A percentile compares a stretch with the other conserved stretches of the same genome.
Conservation (phyloP, 495 filamentous ascomycete species). For the Rostrohypoxylon terebratum region DNA sequence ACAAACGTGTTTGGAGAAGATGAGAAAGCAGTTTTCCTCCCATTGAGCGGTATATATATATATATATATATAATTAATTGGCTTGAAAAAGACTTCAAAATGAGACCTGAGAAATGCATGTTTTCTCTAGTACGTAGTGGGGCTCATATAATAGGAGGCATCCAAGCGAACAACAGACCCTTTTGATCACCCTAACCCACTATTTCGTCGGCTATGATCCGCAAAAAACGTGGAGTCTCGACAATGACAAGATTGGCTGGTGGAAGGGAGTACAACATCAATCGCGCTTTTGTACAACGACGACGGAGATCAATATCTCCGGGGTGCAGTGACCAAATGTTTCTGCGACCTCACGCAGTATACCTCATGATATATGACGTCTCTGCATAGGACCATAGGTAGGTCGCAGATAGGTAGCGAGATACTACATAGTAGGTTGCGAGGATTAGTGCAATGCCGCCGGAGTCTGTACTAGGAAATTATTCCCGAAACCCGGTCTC, state of each 20-base stretch:
- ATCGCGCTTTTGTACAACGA: background rate
- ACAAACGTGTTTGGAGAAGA: too few species aligned
- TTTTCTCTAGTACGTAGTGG: background rate
- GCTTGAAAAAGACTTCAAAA: background rate
- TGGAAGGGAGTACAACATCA: background rate
- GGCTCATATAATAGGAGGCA: background rate
- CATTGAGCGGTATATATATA: background rate
- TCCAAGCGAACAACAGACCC: background rate
- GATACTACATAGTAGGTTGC: background rate
- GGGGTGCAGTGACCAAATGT: background rate
- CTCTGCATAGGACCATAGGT: background rate
- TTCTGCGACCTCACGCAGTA: background rate
- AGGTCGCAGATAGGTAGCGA: too few species aligned
- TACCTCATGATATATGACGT: background rate
- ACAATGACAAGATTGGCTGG: background rate
- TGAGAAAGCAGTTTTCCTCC: too few species aligned
- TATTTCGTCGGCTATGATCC: background rate
- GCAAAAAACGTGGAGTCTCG: constrained; percentile 1
- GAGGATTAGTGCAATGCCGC: background rate
- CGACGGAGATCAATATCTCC: background rate
- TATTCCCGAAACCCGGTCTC: constrained; percentile 9
- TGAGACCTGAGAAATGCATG: background rate
- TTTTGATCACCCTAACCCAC: constrained; percentile 3
- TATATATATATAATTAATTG: background rate
- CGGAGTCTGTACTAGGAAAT: background rate